Base-by-base conservation (phyloP, 495 filamentous ascomycete genomes). In the Hyphodiscus hymeniophilus region DNA sequence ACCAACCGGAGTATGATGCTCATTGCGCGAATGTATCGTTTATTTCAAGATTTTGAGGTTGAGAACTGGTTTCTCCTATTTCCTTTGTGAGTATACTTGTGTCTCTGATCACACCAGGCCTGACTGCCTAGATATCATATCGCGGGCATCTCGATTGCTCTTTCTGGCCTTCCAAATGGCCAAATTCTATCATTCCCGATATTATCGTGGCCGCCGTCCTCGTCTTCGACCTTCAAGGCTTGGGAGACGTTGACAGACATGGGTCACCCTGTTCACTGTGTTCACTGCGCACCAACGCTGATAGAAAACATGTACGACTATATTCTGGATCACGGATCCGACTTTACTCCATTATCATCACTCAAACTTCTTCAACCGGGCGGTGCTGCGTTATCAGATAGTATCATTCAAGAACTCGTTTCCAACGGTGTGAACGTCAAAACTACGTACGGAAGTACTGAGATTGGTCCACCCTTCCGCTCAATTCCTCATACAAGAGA, bases 1-100 rank as follows among this genome's bases (percentile, higher is more conserved):
- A 60, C 58, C 16, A 56, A 60, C 38, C 36, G 51, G 31, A 59
- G 56, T 48, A 55, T 59, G 56, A 59, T 59, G 56, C 52, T 55
- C 15, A 59, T 59, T 48, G 56, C 56, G 8, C 38, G 56, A 31
- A 59, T 59, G 56, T 59, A 59, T 38, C 45, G 56, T 40, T 41
- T 59, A 21, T 59, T 59, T 39, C 56, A 50, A 30, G 46, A 50
- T 7, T 52, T 59, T 18, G 42, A 42, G 4, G 39, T 59, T 20
- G 43, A 56, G 13, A 59, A 59, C 38, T 59, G 56, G 56, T 59
- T 59, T 51, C 52, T 59, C 17, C 31, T 59, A 20, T 59, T 59
- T 34, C 56, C 56, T 26, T 30, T 59, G 56, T 59, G 33, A 50
- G 52, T 35, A 16, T 18, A 21, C n/a, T 40, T 7, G 11, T 32